Evolutionary conservation across 805 yeast genomes (phyloP).

Genomic region (Soucietia sequanensis): DNA sequence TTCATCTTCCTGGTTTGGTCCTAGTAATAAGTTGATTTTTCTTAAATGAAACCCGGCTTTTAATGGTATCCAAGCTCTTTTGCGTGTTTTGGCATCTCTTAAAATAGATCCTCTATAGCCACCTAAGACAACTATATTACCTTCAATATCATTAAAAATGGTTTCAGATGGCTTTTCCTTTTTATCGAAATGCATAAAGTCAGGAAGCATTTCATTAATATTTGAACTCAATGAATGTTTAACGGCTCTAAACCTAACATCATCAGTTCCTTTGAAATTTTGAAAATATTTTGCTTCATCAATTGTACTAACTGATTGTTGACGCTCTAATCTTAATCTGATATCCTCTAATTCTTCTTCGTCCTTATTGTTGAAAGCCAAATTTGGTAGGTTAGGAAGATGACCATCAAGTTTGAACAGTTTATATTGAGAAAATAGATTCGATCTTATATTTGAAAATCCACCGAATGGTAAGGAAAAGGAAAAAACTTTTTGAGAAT

Average conservation of each 20-base stretch:
- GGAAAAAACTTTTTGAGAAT: slow-evolving; percentile 44
- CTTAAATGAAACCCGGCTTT: slow-evolving; percentile 79
- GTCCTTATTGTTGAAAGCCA: slow-evolving; percentile 2
- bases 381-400: slow-evolving; percentile 16
- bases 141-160: slow-evolving; percentile 61
- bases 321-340: slow-evolving; percentile 45
- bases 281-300: slow-evolving; percentile 63
- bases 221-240: slow-evolving; percentile 58
- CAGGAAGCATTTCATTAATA: slow-evolving; percentile 41
- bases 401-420: slow-evolving; percentile 19
- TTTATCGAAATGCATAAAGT: slow-evolving; percentile 15
- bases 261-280: slow-evolving; percentile 57
- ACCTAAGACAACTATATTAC: slow-evolving; percentile 79
- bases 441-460: slow-evolving; percentile 24
- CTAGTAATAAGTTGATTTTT: slow-evolving; percentile 67
- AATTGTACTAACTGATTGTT: slow-evolving; percentile 55
- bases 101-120: slow-evolving; percentile 86
- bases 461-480: slow-evolving; percentile 63
- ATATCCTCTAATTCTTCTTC: slow-evolving; percentile 25
- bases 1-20: slow-evolving; percentile 75
- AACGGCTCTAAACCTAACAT: slow-evolving; percentile 68
- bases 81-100: slow-evolving; percentile 59
- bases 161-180: slow-evolving; percentile 34
- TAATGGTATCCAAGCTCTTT: slow-evolving; percentile 82
- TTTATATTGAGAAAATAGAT: slow-evolving; percentile 25